Conservation (phyloP, 2,329 filamentous ascomycete species). For the Microdochium paspali region DNA sequence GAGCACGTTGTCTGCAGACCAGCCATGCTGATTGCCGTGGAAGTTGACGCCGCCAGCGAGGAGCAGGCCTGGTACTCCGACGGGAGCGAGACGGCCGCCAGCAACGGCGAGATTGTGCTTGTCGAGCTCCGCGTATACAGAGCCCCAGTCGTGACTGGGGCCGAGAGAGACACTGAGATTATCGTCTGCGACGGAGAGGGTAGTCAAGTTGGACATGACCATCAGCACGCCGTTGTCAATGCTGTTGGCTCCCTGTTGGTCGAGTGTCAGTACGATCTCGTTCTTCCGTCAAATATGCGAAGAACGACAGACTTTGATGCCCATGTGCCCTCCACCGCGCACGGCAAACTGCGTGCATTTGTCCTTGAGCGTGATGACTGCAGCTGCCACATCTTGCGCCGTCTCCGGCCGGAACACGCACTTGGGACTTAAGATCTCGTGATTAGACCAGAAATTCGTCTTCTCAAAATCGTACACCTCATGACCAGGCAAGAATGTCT, state of each 20-base stretch:
- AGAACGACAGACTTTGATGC: slow-evolving; percentile 11
- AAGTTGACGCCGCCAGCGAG: slow-evolving; percentile 41
- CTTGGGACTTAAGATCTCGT: slow-evolving; percentile 19
- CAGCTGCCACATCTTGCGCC: slow-evolving; percentile 13
- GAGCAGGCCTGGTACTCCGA: slow-evolving; percentile 28
- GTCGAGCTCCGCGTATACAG: slow-evolving; percentile 6
- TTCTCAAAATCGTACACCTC: slow-evolving; percentile 19
- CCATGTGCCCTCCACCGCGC: slow-evolving; percentile 22
- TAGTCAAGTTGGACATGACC: slow-evolving; percentile 2
- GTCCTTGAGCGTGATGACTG: slow-evolving; percentile 10
- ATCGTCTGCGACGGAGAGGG: slow-evolving; percentile 16
- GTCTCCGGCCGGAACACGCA: slow-evolving; percentile 23
- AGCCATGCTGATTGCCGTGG: slow-evolving; percentile 33
- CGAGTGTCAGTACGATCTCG: slow-evolving; percentile 1
- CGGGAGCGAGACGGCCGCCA: slow-evolving; percentile 25
- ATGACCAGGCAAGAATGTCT: slow-evolving; percentile 12
- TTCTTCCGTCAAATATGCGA: neutral
- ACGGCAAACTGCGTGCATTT: slow-evolving; percentile 18
- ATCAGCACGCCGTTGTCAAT: slow-evolving; percentile 3
- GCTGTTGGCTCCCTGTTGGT: slow-evolving; percentile 2
- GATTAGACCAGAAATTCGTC: slow-evolving; percentile 23
- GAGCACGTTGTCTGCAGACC: slow-evolving; percentile 31
- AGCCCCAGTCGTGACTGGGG: slow-evolving; percentile 5
- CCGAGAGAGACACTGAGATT: slow-evolving; percentile 5
- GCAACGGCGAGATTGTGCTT: slow-evolving; percentile 22